Evolutionary conservation across 164 flowering plant genomes (phyloP).

Genomic region (Vitis vinifera): DNA sequence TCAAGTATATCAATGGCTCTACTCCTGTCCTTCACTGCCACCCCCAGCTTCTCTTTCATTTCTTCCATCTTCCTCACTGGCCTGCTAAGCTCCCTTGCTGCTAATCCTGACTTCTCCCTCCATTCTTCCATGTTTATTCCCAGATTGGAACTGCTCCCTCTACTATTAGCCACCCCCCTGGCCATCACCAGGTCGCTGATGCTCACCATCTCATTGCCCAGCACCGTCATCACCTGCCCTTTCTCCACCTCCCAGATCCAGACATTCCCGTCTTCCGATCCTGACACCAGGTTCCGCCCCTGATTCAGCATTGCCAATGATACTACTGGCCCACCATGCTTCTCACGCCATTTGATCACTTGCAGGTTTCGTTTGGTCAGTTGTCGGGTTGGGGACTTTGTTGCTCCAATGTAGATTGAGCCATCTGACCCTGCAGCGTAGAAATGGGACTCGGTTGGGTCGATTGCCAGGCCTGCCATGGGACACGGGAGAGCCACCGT

Average conservation of each 20-base stretch:
- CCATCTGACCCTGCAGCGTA: conserved; percentile 58
- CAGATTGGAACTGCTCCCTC: neutral
- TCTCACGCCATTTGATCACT: conserved; percentile 18
- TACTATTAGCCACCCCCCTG: conserved; percentile 13
- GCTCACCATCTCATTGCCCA: conserved; percentile 26
- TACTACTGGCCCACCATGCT: conserved; percentile 31
- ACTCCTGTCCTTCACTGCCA: conserved; percentile 35
- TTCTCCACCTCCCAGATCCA: conserved; percentile 36
- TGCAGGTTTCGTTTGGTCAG: neutral
- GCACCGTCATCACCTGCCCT: conserved; percentile 17
- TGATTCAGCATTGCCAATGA: conserved; percentile 12
- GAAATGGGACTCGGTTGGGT: conserved; percentile 12
- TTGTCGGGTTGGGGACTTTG: conserved; percentile 16
- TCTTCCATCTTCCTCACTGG: conserved; percentile 28
- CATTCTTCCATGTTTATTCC: conserved; percentile 10
- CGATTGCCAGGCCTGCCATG: conserved; percentile 22
- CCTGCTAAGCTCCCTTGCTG: conserved; percentile 18
- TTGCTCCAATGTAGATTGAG: conserved; percentile 29
- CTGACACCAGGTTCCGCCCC: conserved; percentile 35
- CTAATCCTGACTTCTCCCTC: conserved; percentile 18
- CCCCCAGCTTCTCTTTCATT: conserved; percentile 30
- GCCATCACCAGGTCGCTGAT: conserved; percentile 39
- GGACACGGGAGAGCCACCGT: conserved; percentile 34
- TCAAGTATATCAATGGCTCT: conserved; percentile 46
- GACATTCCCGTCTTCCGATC: conserved; percentile 49